Base-by-base conservation (phyloP, 257 asterid species). In the Marsdenia floribunda region DNA sequence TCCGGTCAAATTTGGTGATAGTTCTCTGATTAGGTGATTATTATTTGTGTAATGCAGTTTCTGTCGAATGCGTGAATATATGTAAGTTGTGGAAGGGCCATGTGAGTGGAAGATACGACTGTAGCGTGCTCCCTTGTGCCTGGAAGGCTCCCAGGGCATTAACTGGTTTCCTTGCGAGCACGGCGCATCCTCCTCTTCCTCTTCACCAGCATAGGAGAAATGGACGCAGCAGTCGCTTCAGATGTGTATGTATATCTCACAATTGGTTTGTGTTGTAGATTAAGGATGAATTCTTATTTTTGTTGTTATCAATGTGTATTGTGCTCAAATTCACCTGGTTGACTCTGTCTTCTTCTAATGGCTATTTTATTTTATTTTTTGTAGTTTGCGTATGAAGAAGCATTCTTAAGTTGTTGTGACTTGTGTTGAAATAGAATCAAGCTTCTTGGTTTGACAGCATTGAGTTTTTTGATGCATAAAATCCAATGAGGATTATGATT, bases 81-180 rank as follows among this genome's bases (percentile, higher is more conserved):
- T 89, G 90, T 77, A 93, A 89, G 81, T 71, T 88, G 29, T 86
- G 94, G 97, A 90, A 89, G 75, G 89, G 96, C 76, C 93, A 87
- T 42, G 83, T 75, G 84, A 85, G 89, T 78, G 91, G 94, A 49
- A 89, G 83, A 79, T 77, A 77, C 67, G 97, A 90, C 72, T 89
- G 96, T 84, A 87, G 89, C 78, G 85, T 84, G 79, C 72, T 90
- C 46, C 80, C 94, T 29, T 90, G 97, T 86, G 93, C 97, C 73
- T 87, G 89, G 65, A 90, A 86, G 86, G 94, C 91, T 78, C 93
- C 97, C 33, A 86, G 98, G 79, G 89, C 77, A 65, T 85, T 92
- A 81, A 88, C 91, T 71, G 97, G 97, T 63, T 89, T 85, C 75
- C 93, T 93, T n/a, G 96, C 98, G 33, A 90, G 90, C 80, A 93